Evolutionary conservation across 805 yeast genomes (phyloP), one percentile per base, ranked within the genome.

Genomic region (Spathaspora arborariae): DNA sequence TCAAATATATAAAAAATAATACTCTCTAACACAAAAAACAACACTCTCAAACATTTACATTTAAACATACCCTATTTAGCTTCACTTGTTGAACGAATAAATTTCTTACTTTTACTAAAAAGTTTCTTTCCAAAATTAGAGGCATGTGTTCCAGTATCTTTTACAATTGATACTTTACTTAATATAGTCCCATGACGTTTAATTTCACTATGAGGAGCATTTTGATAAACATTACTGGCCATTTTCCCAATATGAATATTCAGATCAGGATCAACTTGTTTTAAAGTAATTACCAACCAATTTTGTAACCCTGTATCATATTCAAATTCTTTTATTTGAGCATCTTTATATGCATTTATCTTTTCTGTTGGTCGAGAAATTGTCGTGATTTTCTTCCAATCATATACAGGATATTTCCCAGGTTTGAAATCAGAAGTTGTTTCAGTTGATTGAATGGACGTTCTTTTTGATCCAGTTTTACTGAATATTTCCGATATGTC

Each of bases 151-250:
- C 74, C 74, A 2, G 72, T 58, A 53, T 70, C 77, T 54, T 74
- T 75, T 5, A 80, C 80, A 48, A 75, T 75, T 18, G 75, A 75
- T 16, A 69, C 76, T 51, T 60, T 67, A 45, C 71, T 70, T 50
- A 80, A 71, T 5, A 78, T 70, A 20, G 78, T 74, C 45, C 69
- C 70, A 46, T 72, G 74, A 56, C 84, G 65, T 51, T 79, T 75
- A 46, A 75, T 66, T 44, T 80, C 80, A 51, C 70, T 75, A 54
- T 79, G 79, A 5, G 79, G 71, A 1, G 87, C 85, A 55, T 82
- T 81, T 34, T 79, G 81, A 59, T 82, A 84, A 1, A 88, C 89
- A 45, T 76, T 80, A 24, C 77, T 68, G 2, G 85, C 90, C 50
- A 81, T 76, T 16, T 71, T 72, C 0, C 82, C 82, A 42, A 76